Evolutionary conservation across 2,329 filamentous ascomycete genomes (phyloP).

Genomic region (Xylariaceae sp.): DNA sequence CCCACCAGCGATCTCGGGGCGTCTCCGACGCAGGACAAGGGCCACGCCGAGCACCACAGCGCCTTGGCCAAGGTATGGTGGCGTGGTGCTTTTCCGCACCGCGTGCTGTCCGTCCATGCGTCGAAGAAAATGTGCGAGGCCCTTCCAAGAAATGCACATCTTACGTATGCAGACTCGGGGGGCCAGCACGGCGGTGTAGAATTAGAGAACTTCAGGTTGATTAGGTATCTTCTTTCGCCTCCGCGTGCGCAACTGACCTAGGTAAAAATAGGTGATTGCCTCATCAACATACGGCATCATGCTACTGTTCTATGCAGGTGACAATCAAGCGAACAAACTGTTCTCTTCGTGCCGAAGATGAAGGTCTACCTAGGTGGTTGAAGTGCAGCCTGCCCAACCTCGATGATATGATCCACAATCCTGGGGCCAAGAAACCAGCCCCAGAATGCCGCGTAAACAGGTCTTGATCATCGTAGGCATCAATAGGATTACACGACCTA

Average conservation of each 20-base stretch:
- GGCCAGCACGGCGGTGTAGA: constrained; percentile 19
- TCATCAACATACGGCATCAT: not conserved
- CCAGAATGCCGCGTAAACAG: constrained; percentile 14
- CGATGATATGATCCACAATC: constrained; percentile 1
- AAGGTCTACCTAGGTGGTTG: too few relatives aligned
- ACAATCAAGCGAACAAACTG: constrained; percentile 4
- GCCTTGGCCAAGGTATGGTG: constrained; percentile 13
- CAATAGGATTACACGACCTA: not conserved
- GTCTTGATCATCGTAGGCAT: constrained; percentile 4
- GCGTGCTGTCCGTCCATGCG: constrained; percentile 7
- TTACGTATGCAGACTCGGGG: constrained; percentile 6
- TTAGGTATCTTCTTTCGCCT: not conserved
- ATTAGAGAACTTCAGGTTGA: not conserved
- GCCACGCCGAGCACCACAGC: constrained; percentile 10
- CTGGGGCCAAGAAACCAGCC: constrained; percentile 14
- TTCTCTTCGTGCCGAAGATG: constrained; percentile 1
- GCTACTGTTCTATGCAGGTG: not conserved
- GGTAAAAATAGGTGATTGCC: constrained; percentile 1
- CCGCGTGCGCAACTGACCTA: not conserved
- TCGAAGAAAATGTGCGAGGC: not conserved
- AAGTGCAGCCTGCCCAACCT: constrained; percentile 8
- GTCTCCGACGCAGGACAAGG: constrained; percentile 11
- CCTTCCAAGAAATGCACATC: not conserved
- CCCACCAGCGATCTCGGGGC: constrained; percentile 9
- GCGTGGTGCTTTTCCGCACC: not conserved